Base-by-base conservation (phyloP, 2,329 filamentous ascomycete genomes). In the Penicillium nordicum region DNA sequence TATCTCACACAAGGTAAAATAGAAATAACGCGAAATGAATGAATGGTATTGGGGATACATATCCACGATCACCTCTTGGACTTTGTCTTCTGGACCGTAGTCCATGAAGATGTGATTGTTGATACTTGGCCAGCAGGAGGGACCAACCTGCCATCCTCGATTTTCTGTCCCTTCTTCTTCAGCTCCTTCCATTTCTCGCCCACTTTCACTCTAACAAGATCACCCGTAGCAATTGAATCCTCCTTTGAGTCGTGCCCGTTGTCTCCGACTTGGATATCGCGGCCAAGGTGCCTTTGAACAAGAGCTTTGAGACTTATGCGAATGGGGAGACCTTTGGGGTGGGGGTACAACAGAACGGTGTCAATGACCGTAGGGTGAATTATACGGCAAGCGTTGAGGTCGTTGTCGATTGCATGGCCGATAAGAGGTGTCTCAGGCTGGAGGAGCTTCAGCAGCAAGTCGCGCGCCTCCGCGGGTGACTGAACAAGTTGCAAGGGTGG, bases 361-460 rank as follows among this genome's bases (percentile, higher is more conserved):
- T 97, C 93, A 66, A 97, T 83, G 52, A 97, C 80, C 0, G 84
- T 88, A 0, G 89, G 89, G 66, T 97, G 94, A 43, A 96, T 86
- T 49, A 97, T 82, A 36, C 93, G 88, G 40, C 88, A 81, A 2
- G 88, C 84, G 70, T 96, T 97, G 53, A 99, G 82, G 67, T 99
- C 94, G 69, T 99, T 99, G 68, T 99, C 94, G 9, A 97, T 84
- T 0, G 91, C 92, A 72, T 99, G 94, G 0, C 94, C 94, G 45
- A 99, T 89, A 0, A 99, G 76, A 0, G 92, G 89, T 0, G 92
- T 99, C 0, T 82, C 77, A 0, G 91, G 89, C 1, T 86, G 82
- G 48, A 99, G 81, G 51, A 89, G 81, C 0, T 83, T 81, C 73
- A 96, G 90, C 9, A 99, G 82, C 0, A 97, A 80, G 1, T 85